phyloP scores from a whole-genome alignment of 2,329 filamentous ascomycete genomes.

The Xylariomycetidae sp. region DNA sequence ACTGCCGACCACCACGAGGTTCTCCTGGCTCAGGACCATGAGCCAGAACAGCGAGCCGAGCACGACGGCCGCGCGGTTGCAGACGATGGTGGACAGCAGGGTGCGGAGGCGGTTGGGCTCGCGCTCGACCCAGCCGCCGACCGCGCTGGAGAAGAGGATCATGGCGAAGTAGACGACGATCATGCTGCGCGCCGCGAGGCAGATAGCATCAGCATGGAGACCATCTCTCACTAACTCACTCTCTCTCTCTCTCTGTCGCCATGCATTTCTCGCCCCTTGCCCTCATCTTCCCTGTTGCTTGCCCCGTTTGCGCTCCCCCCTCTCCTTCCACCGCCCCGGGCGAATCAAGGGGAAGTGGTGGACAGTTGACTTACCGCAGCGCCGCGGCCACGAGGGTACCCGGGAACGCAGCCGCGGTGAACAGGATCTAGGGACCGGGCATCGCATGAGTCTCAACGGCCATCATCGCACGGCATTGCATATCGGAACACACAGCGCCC shows the following conservation, averaged over 20 bases:
- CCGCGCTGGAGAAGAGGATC: constrained; percentile 33
- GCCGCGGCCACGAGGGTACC: constrained; percentile 35
- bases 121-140: constrained; percentile 36
- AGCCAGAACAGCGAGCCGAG: constrained; percentile 33
- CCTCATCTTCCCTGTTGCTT: too few relatives aligned
- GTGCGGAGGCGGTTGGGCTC: constrained; percentile 33
- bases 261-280: too few relatives aligned
- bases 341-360: neutral
- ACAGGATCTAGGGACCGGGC: constrained; percentile 34
- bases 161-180: constrained; percentile 31
- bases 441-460: too few relatives aligned
- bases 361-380: constrained; percentile 26
- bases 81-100: constrained; percentile 34
- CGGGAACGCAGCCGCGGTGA: constrained; percentile 44
- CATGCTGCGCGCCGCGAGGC: constrained; percentile 19
- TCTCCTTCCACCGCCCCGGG: neutral
- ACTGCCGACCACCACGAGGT: constrained; percentile 15
- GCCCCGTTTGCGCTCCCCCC: neutral
- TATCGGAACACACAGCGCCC: too few relatives aligned
- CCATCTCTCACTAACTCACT: too few relatives aligned
- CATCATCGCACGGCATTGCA: too few relatives aligned
- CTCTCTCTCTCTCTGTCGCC: too few relatives aligned
- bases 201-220: too few relatives aligned
- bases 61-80: constrained; percentile 35
- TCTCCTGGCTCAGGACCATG: constrained; percentile 26